These are phyloP conservation scores for Lasiodiplodia hormozganensis DNA, from an alignment of 2,329 filamentous ascomycete species.

Conservation along the genomic window DNA sequence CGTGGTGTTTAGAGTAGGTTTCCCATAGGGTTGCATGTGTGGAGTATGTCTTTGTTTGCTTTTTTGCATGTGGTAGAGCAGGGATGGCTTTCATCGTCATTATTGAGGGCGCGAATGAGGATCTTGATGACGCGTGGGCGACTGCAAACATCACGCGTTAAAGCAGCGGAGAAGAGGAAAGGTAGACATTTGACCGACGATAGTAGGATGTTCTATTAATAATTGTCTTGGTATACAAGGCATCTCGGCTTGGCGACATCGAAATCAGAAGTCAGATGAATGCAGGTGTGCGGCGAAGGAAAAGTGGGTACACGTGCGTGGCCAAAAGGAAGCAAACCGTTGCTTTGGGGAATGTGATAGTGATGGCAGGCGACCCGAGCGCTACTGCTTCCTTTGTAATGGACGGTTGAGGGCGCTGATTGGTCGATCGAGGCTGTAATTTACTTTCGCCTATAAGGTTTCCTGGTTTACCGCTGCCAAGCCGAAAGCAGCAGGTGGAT, in stretches of 20 bases:
- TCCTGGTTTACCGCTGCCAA: slow-evolving; percentile 8
- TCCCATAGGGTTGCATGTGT: neutral
- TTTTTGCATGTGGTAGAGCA: neutral
- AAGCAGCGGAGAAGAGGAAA: neutral
- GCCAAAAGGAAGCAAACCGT: neutral
- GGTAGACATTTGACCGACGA: neutral
- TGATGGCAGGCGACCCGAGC: neutral
- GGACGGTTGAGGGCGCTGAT: neutral
- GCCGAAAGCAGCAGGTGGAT: slow-evolving; percentile 15
- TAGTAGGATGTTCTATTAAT: slow-evolving; percentile 5
- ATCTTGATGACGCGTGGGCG: neutral
- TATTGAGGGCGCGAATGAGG: neutral
- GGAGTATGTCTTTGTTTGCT: neutral
- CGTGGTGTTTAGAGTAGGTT: neutral
- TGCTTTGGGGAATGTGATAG: slow-evolving; percentile 16
- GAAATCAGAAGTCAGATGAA: neutral
- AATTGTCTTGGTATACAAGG: neutral
- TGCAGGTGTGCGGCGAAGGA: slow-evolving; percentile 9
- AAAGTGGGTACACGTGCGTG: slow-evolving; percentile 13
- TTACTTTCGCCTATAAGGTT: slow-evolving; percentile 21
- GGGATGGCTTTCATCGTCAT: neutral
- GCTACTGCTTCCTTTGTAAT: slow-evolving; percentile 3
- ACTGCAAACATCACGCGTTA: neutral
- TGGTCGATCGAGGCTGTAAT: neutral
- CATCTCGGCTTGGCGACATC: neutral